Percentiles rank a stretch among this genome's conserved stretches.
Conservation (phyloP, 768 basidiomycete species). For the Rhizopogon vulgaris region DNA sequence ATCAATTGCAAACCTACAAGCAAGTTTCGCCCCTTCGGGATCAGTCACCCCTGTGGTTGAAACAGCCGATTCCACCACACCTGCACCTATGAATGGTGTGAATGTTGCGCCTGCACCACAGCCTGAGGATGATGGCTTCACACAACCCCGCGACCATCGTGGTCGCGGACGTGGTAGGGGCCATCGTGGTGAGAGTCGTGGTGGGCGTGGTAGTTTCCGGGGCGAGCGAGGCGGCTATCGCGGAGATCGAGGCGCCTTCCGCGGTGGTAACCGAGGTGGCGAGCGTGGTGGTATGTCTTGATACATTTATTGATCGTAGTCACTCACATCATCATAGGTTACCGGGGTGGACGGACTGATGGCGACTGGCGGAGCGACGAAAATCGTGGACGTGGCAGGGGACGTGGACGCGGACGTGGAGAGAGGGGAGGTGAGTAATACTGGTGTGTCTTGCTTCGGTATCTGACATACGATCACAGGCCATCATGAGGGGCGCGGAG, state of each 20-base stretch:
- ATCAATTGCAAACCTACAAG: conserved; percentile 70
- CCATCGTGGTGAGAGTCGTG: conserved; percentile 36
- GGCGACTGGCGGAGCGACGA: conserved; percentile 32
- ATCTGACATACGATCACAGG: conserved; percentile 9
- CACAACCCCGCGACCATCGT: conserved; percentile 31
- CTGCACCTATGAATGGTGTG: conserved; percentile 16
- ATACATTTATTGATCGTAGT: neutral
- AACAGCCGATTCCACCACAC: conserved; percentile 18
- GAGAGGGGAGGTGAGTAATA: conserved; percentile 23
- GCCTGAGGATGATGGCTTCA: conserved; percentile 61
- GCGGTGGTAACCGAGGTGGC: conserved; percentile 33
- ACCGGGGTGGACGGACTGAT: conserved; percentile 15
- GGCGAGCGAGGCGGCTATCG: conserved; percentile 29
- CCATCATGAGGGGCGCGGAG: conserved; percentile 16
- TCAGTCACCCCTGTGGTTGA: conserved; percentile 54
- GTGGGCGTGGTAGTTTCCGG: conserved; percentile 35
- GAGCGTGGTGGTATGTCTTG: conserved; percentile 18
- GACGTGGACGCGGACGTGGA: conserved; percentile 39
- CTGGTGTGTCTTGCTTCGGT: neutral
- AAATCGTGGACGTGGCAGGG: conserved; percentile 34
- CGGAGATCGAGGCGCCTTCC: conserved; percentile 31
- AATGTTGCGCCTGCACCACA: conserved; percentile 16
- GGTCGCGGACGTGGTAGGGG: conserved; percentile 44
- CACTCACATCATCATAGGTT: conserved; percentile 4
- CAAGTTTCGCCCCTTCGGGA: conserved; percentile 70